phyloP scores from a whole-genome alignment of 208 protist genomes.

The Leishmania turanica region DNA sequence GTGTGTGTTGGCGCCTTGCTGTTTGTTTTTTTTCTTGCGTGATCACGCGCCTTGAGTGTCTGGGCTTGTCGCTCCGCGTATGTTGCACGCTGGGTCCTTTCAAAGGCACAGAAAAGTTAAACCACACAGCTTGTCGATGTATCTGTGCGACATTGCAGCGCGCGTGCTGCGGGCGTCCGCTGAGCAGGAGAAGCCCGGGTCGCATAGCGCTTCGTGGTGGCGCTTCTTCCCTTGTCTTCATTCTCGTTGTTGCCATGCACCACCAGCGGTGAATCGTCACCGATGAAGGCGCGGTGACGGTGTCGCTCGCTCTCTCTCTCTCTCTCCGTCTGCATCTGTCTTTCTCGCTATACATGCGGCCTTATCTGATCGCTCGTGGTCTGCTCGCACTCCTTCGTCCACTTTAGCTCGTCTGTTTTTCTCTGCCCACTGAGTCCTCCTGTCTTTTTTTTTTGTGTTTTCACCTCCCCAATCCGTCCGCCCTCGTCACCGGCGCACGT shows the following conservation, averaged over 20 bases:
- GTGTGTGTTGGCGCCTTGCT: background rate
- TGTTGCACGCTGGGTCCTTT: background rate
- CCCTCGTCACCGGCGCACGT: background rate
- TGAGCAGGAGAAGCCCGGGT: background rate
- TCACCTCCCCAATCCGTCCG: background rate
- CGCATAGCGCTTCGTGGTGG: background rate
- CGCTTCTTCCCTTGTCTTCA: background rate
- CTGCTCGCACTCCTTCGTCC: background rate
- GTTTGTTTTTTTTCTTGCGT: background rate
- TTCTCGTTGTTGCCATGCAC: constrained; percentile 9
- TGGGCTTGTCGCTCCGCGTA: background rate
- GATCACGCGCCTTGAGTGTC: background rate
- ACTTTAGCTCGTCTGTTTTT: background rate
- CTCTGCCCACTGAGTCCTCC: background rate
- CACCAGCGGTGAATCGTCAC: background rate
- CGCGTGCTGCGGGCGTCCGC: background rate
- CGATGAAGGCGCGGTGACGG: too few relatives aligned
- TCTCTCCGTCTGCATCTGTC: background rate
- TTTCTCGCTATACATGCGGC: background rate
- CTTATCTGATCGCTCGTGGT: background rate
- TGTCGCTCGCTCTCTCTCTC: background rate
- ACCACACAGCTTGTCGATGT: background rate
- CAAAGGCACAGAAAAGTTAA: background rate
- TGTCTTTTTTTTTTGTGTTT: background rate
- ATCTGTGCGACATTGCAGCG: background rate